These are phyloP conservation scores for Solanum etuberosum DNA, from an alignment of 257 asterid genomes.

Conservation along the genomic window DNA sequence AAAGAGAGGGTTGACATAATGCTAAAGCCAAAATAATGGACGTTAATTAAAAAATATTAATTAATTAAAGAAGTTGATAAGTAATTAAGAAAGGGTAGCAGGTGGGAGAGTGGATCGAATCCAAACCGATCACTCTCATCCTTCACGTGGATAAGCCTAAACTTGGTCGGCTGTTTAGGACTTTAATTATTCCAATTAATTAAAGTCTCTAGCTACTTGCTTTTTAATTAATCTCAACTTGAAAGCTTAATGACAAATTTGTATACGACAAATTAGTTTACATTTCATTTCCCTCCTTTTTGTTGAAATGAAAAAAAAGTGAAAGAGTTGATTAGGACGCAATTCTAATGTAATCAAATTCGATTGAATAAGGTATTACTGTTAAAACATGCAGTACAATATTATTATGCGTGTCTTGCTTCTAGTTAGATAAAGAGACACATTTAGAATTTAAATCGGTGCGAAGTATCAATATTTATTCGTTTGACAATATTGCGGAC, in stretches of 20 bases:
- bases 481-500: neutral
- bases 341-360: neutral
- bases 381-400: neutral
- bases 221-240: slow-evolving; percentile 13
- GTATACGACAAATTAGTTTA: neutral
- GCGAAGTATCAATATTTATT: neutral
- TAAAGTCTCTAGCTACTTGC: slow-evolving; percentile 5
- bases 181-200: slow-evolving; percentile 5
- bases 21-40: neutral
- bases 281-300: neutral
- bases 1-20: slow-evolving; percentile 22
- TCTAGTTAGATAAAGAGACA: neutral
- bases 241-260: neutral
- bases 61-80: neutral
- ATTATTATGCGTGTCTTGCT: neutral
- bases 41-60: neutral
- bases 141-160: slow-evolving; percentile 25
- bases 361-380: neutral
- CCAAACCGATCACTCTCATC: slow-evolving; percentile 20
- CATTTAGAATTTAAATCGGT: neutral
- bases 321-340: neutral
- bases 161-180: slow-evolving; percentile 28
- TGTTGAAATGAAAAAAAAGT: neutral
- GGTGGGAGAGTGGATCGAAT: slow-evolving; percentile 4
- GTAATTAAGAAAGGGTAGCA: neutral